Evolutionary conservation across 495 filamentous ascomycete genomes (phyloP).

Genomic region (Neurospora sp.): DNA sequence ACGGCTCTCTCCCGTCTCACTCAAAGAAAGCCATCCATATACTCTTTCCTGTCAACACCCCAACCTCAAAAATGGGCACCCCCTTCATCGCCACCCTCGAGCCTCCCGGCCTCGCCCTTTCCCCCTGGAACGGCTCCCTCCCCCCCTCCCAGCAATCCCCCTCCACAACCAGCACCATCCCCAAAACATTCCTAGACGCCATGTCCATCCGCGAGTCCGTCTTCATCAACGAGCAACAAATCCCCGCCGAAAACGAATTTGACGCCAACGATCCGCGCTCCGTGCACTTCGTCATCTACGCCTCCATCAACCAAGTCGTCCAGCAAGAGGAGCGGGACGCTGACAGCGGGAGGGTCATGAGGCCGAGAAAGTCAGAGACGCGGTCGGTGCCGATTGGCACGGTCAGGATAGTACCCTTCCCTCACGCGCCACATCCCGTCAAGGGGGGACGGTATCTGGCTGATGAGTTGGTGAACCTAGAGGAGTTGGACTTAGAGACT

Average conservation of each 20-base stretch:
- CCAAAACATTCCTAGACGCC: slow-evolving; percentile 60
- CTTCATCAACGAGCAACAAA: slow-evolving; percentile 66
- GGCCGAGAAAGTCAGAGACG: slow-evolving; percentile 11
- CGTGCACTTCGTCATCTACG: slow-evolving; percentile 69
- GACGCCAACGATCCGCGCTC: slow-evolving; percentile 67
- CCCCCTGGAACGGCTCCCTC: slow-evolving; percentile 5
- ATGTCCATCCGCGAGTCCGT: slow-evolving; percentile 69
- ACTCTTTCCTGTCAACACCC: background rate
- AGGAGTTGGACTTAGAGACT: background rate
- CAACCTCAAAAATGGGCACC: slow-evolving; percentile 15
- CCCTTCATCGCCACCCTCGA: slow-evolving; percentile 40
- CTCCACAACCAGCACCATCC: slow-evolving; percentile 26
- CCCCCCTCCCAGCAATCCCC: slow-evolving; percentile 2
- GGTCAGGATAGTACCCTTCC: slow-evolving; percentile 70
- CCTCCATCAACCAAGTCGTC: slow-evolving; percentile 28
- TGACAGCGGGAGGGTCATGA: background rate
- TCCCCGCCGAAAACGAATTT: slow-evolving; percentile 58
- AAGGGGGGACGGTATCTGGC: slow-evolving; percentile 32
- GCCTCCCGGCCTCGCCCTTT: slow-evolving; percentile 20
- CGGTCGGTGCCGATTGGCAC: slow-evolving; percentile 51
- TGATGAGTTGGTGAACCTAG: slow-evolving; percentile 16
- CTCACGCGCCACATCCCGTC: slow-evolving; percentile 50
- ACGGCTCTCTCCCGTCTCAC: background rate
- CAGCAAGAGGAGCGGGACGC: background rate
- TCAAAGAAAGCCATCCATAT: background rate